These are phyloP conservation scores for Lolium multiflorum DNA, from an alignment of 176 grass and related monocot species.

Conservation along the genomic window DNA sequence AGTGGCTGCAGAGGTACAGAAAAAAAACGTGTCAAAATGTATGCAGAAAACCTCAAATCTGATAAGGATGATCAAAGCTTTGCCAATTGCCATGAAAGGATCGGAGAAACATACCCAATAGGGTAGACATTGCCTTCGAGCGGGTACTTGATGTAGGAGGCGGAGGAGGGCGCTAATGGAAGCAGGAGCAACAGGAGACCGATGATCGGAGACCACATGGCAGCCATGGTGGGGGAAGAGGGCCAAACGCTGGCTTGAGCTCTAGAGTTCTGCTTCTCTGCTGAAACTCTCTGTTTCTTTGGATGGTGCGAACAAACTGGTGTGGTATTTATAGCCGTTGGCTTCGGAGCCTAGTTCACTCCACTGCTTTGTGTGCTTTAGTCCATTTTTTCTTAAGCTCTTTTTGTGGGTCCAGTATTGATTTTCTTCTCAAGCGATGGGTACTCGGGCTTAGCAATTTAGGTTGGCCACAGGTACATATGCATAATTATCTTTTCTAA, in stretches of 20 bases:
- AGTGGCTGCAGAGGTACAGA: conserved; percentile 38
- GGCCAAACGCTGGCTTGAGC: background rate
- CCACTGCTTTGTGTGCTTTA: background rate
- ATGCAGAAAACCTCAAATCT: background rate
- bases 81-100: background rate
- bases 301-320: background rate
- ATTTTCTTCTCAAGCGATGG: background rate
- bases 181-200: conserved; percentile 32
- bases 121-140: conserved; percentile 65
- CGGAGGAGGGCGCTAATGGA: background rate
- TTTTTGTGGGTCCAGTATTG: background rate
- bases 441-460: conserved; percentile 1
- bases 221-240: conserved; percentile 19
- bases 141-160: conserved; percentile 38
- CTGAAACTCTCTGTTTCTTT: conserved; percentile 19
- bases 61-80: conserved; percentile 20
- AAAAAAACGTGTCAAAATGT: conserved; percentile 16
- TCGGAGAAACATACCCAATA: conserved; percentile 38
- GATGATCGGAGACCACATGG: background rate
- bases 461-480: background rate
- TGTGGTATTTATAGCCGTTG: conserved; percentile 17
- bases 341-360: background rate
- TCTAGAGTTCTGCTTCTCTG: background rate
- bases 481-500: background rate
- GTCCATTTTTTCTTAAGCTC: background rate